Base-by-base conservation (phyloP, 108 stramenopile genomes). In the Stephanodiscus minutulus region DNA sequence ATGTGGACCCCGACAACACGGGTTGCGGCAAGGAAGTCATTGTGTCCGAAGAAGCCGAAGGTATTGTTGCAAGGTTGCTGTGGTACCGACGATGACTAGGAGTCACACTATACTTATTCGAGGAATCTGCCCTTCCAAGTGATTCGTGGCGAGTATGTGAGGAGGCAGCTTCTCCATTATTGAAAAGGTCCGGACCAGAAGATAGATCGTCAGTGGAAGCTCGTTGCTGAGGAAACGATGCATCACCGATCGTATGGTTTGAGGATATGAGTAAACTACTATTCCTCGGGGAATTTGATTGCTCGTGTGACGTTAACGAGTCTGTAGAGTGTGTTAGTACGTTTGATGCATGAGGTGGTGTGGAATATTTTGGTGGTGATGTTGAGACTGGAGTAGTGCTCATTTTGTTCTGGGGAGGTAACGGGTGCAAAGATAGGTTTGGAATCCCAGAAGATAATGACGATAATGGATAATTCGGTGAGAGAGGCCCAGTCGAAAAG, bases 141-240 rank as follows among this genome's bases (percentile, higher is more conserved):
- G 74, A 74, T 57, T 60, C 33, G 35, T 61, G 36, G 36, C 74
- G 65, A 55, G 25, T 61, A 67, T 74, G 74, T 6, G n/a, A 46
- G 17, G 43, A 47, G 10, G 33, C 61, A 25, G 61, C 29, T 28
- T 3, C 57, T 31, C 57, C 31, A 53, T 58, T 27, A 27, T 53
- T 5, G 0, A 22, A 12, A 27, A 12, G 52, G 52, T 25, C 27
- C 27, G 24, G 15, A 58, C 15, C 8, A 62, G 37, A 21, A 6
- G 33, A 55, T 33, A 15, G 18, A 39, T 55, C 36, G 27, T 55
- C 35, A 12, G 66, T 67, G 29, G 53, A 68, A 24, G 68, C 22
- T 17, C 33, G 27, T 37, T 18, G 68, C 21, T 31, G 41, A 21
- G 35, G 36, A 43, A 24, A 17, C 9, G 61, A 12, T 36, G 61